These are phyloP conservation scores for Verbena officinalis DNA, from an alignment of 257 asterid genomes.

Conservation along the genomic window DNA sequence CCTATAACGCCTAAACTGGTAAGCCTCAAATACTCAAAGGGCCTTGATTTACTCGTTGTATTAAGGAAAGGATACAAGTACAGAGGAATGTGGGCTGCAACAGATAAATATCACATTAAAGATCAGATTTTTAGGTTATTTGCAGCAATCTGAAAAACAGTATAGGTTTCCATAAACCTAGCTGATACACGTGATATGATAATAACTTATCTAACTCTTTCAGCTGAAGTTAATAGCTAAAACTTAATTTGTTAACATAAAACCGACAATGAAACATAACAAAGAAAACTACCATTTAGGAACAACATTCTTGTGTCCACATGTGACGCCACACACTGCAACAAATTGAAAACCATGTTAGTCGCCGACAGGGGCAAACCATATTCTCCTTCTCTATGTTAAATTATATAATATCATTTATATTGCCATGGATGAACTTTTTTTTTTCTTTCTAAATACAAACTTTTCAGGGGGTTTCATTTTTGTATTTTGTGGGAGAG, in stretches of 20 bases:
- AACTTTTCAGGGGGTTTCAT: neutral
- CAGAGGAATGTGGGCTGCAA: slow-evolving; percentile 90
- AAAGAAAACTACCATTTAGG: slow-evolving; percentile 72
- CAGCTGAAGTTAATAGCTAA: slow-evolving; percentile 15
- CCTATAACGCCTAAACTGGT: slow-evolving; percentile 97
- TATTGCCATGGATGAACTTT: neutral
- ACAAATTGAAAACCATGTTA: slow-evolving; percentile 30
- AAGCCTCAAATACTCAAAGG: slow-evolving; percentile 93
- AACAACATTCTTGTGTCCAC: slow-evolving; percentile 86
- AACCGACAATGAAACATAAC: slow-evolving; percentile 7
- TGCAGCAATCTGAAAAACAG: slow-evolving; percentile 2
- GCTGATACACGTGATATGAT: neutral
- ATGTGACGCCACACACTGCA: slow-evolving; percentile 98
- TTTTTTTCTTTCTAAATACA: neutral
- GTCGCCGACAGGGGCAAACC: slow-evolving; percentile 8
- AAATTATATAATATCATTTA: neutral
- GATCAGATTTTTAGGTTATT: slow-evolving; percentile 3
- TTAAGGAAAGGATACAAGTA: slow-evolving; percentile 92
- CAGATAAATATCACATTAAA: slow-evolving; percentile 27
- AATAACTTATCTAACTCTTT: neutral
- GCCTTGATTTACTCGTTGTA: slow-evolving; percentile 89
- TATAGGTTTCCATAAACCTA: slow-evolving; percentile 1
- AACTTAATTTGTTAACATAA: slow-evolving; percentile 1
- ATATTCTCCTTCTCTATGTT: neutral
- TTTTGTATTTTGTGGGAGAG: neutral